phyloP scores from a whole-genome alignment of 2,329 filamentous ascomycete species.

The Aspergillus hiratsukae region DNA sequence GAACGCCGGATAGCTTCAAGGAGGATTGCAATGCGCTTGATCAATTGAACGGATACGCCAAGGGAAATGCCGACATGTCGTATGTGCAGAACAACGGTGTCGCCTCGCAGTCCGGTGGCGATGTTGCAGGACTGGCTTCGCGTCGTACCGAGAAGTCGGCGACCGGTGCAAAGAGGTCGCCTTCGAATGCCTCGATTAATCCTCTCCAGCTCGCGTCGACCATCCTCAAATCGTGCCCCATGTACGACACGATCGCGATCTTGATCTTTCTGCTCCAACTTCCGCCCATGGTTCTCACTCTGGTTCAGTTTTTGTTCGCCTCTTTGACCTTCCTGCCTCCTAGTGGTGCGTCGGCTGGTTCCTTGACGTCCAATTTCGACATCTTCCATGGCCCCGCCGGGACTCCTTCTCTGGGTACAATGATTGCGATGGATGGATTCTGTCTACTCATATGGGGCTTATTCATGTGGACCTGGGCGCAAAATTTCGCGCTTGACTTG shows the following conservation, averaged over 20 bases:
- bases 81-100: constrained; percentile 31
- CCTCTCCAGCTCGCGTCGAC: constrained; percentile 75
- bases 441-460: constrained; percentile 76
- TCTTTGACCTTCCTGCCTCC: constrained; percentile 88
- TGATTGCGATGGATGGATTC: constrained; percentile 76
- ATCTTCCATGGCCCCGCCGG: constrained; percentile 85
- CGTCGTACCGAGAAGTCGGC: constrained; percentile 29
- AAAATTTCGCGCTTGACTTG: constrained; percentile 82
- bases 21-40: constrained; percentile 32
- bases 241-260: constrained; percentile 93
- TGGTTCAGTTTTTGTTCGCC: constrained; percentile 89
- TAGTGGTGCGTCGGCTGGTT: constrained; percentile 69
- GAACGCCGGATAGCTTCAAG: constrained; percentile 27
- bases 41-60: constrained; percentile 34
- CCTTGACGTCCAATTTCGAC: constrained; percentile 75
- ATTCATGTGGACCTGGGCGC: constrained; percentile 79
- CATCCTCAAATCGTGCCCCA: constrained; percentile 81
- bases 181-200: constrained; percentile 53
- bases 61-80: constrained; percentile 31
- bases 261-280: constrained; percentile 93
- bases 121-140: constrained; percentile 22
- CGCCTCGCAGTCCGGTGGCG: constrained; percentile 26
- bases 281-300: constrained; percentile 78
- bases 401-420: constrained; percentile 79
- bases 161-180: constrained; percentile 28